Evolutionary conservation across 1,284 basidiomycete species (phyloP).

Genomic region (Leccinum holopus): DNA sequence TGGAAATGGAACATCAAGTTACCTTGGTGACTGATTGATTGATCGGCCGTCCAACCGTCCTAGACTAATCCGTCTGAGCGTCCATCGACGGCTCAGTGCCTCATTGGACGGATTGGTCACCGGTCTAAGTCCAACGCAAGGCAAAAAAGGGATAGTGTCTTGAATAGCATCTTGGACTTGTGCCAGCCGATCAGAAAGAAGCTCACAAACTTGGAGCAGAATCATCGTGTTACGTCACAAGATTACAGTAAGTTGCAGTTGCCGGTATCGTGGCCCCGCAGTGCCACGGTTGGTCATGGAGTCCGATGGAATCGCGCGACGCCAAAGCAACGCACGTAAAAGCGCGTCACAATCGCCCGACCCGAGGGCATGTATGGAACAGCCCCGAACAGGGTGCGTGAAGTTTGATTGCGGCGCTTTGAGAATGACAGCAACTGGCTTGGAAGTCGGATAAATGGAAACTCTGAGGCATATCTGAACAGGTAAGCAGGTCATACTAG

Average conservation of each 20-base stretch:
- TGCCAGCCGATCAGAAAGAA: not conserved
- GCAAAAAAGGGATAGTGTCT: not conserved
- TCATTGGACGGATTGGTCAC: not conserved
- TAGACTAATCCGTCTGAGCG: not conserved
- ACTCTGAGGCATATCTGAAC: no score
- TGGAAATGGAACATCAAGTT: no score
- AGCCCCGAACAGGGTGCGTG: not conserved
- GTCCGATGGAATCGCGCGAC: slow-evolving; percentile 31
- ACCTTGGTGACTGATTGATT: not conserved
- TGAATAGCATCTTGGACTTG: no score
- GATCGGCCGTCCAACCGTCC: no score
- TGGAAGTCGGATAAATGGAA: not conserved
- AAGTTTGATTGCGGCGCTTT: not conserved
- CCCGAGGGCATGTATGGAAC: not conserved
- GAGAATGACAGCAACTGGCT: not conserved
- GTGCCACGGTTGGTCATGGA: not conserved
- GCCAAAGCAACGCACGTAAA: not conserved
- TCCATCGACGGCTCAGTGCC: not conserved
- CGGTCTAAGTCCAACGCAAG: not conserved
- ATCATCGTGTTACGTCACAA: not conserved
- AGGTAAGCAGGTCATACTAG: no score
- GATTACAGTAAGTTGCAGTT: not conserved
- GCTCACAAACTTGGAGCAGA: not conserved
- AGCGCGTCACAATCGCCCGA: not conserved
- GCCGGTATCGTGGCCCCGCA: not conserved